A percentile compares a stretch with the other conserved stretches of the same genome.
Evolutionary conservation across 768 basidiomycete genomes (phyloP).

Genomic region (Leccinum uliginosum): DNA sequence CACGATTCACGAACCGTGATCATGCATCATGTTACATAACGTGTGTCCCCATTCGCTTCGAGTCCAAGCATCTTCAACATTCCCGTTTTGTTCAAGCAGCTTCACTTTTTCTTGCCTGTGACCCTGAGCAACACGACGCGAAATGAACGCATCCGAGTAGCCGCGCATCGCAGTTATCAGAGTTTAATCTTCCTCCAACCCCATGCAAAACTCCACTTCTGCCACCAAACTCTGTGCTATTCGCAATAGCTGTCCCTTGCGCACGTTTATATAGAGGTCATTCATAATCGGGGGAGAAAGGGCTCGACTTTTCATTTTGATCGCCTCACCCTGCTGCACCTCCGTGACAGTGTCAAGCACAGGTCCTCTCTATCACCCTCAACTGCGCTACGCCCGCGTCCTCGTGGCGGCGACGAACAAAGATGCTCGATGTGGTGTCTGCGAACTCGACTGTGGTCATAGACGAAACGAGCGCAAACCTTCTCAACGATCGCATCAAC

Average conservation of each 20-base stretch:
- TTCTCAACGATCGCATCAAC: constrained; percentile 22
- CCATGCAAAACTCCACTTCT: constrained; percentile 6
- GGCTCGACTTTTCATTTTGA: constrained; percentile 11
- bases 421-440: constrained; percentile 6
- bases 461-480: constrained; percentile 1
- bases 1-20: neutral
- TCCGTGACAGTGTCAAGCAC: constrained; percentile 2
- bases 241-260: constrained; percentile 6
- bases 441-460: constrained; percentile 6
- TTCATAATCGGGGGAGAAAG: constrained; percentile 12
- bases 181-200: constrained; percentile 10
- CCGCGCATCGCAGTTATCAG: constrained; percentile 18
- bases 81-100: neutral
- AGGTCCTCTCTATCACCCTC: constrained; percentile 1
- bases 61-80: neutral
- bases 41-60: neutral
- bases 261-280: constrained; percentile 24
- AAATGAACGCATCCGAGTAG: neutral
- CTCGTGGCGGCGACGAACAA: constrained; percentile 5
- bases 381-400: neutral
- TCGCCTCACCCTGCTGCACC: constrained; percentile 5
- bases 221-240: neutral
- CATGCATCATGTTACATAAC: neutral
- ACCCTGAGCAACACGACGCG: constrained; percentile 13
- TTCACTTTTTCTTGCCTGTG: neutral